Base-by-base conservation (phyloP, 176 grass and related monocot species). In the Hordeum vulgare region DNA sequence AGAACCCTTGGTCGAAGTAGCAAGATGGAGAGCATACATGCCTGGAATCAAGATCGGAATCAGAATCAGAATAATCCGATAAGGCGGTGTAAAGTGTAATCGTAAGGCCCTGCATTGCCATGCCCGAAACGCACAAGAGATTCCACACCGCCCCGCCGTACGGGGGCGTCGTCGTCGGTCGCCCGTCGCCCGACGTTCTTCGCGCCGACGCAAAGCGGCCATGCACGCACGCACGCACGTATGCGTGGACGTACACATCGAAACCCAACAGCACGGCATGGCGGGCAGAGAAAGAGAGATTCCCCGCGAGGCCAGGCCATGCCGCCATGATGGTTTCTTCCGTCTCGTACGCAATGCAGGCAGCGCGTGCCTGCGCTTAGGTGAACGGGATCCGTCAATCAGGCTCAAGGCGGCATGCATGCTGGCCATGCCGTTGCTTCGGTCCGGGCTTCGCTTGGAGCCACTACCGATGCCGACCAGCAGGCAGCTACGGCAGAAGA, bases 321-420 rank as follows among this genome's bases (percentile, higher is more conserved):
- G 17, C 12, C 35, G 66, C 34, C 66, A 76, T 85, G 77, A 71
- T 85, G 45, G 33, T 75, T 26, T 21, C 59, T 44, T 28, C n/a
- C n/a, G n/a, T n/a, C 20, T 56, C 44, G 35, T 69, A 66, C 74
- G 84, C 28, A 5, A 54, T 7, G 51, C 15, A 51, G 47, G 47
- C 47, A 29, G 28, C 82, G 70, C 54, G 45, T 14, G 68, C 65
- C 7, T 4, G 37, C 5, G 5, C 28, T n/a, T 71, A 1, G 79
- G 84, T 90, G 80, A 66, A 83, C n/a, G 68, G 80, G 84, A 54
- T 90, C 84, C 69, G 31, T 86, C 84, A 61, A 35, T 33, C 65
- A 26, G 3, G 8, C 58, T 23, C 74, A 11, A 77, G 74, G 1
- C 5, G 25, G 25, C 57, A 35, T 33, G 74, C 0, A n/a, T n/a